A percentile compares a stretch with the other conserved stretches of the same genome.
These are phyloP conservation scores for Testicularia cyperi DNA, from an alignment of 1,284 basidiomycete genomes.

Conservation along the genomic window DNA sequence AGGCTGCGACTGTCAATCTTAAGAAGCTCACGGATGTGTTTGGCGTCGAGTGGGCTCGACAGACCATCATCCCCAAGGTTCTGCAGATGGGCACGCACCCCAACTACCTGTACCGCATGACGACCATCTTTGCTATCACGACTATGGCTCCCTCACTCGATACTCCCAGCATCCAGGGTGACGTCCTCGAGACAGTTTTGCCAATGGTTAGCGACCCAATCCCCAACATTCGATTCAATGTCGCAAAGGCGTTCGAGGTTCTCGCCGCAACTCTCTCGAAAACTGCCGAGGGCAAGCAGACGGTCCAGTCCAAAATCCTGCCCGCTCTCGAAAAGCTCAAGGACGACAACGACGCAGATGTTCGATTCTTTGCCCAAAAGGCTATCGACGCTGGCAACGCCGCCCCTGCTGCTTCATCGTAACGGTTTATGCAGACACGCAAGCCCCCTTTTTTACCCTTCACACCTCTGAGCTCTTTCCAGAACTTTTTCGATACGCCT, in stretches of 20 bases:
- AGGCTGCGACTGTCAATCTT: constrained; percentile 93
- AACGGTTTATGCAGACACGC: too few species aligned
- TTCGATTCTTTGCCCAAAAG: constrained; percentile 70
- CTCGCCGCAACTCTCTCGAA: constrained; percentile 73
- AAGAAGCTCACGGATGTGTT: constrained; percentile 98
- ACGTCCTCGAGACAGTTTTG: constrained; percentile 82
- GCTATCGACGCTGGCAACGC: constrained; percentile 50
- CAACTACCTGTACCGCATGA: constrained; percentile 98
- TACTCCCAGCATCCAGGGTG: constrained; percentile 78
- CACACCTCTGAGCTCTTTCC: too few species aligned
- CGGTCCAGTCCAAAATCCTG: constrained; percentile 74
- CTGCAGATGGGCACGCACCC: constrained; percentile 96
- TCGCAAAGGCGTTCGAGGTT: constrained; percentile 77
- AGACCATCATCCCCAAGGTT: constrained; percentile 94
- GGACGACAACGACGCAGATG: constrained; percentile 91
- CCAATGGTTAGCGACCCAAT: constrained; percentile 87
- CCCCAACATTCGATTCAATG: constrained; percentile 99
- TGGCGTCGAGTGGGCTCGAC: constrained; percentile 94
- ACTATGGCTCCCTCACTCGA: constrained; percentile 92
- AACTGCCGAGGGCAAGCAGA: constrained; percentile 72
- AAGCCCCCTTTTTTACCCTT: too few species aligned
- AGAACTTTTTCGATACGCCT: too few species aligned
- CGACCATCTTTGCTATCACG: constrained; percentile 96
- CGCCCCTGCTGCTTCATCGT: background rate
- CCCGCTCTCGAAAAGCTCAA: constrained; percentile 84